Conservation (phyloP, 768 basidiomycete species). For the Suillus clintonianus region DNA sequence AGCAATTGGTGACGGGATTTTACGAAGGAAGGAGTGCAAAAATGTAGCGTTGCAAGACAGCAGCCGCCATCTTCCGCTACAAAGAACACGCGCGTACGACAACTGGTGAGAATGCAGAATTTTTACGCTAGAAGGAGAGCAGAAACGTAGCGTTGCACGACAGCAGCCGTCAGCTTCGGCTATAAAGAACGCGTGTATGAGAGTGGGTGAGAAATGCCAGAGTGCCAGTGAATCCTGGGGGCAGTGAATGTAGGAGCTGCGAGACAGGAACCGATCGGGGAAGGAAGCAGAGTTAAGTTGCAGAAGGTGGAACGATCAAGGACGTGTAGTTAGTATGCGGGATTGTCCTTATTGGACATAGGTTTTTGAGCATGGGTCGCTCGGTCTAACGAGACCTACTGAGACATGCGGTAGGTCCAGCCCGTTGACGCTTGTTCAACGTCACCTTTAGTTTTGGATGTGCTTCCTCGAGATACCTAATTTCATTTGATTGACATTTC, state of each 20-base stretch:
- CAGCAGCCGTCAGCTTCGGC: not conserved
- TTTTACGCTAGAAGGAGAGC: not conserved
- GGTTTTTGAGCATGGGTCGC: not conserved
- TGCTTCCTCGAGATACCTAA: not conserved
- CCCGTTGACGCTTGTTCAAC: not conserved
- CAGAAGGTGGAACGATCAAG: not conserved
- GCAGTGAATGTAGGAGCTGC: not conserved
- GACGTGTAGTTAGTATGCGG: not conserved
- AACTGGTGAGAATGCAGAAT: slow-evolving; percentile 1
- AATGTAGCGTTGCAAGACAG: not conserved
- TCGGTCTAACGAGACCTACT: not conserved
- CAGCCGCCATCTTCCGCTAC: not conserved
- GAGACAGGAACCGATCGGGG: not conserved
- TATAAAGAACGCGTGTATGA: not conserved
- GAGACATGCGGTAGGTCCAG: not conserved
- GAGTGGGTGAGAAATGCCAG: not conserved
- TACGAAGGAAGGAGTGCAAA: not conserved
- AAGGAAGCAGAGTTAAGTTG: not conserved
- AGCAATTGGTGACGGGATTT: not conserved
- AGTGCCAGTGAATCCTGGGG: not conserved
- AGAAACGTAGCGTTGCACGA: not conserved
- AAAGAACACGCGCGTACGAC: not conserved
- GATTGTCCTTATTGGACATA: not conserved
- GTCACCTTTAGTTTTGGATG: not conserved
- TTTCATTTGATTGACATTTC: not conserved